phyloP scores from a whole-genome alignment of 768 basidiomycete genomes.

The Leccinum truebloodii region DNA sequence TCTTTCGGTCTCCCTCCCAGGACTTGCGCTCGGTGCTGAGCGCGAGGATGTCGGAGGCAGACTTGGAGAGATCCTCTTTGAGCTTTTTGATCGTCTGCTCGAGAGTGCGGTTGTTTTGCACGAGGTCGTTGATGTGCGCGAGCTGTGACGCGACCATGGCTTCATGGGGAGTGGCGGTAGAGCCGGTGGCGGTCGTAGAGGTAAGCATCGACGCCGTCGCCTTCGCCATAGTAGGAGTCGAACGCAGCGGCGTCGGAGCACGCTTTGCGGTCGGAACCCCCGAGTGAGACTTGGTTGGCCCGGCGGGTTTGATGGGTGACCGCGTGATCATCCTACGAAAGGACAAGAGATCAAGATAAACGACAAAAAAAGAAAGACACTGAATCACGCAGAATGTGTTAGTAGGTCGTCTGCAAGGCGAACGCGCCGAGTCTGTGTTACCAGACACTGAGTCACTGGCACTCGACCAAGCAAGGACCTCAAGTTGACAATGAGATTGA shows the following conservation, averaged over 20 bases:
- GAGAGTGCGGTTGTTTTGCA: constrained; percentile 63
- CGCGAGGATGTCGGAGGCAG: constrained; percentile 28
- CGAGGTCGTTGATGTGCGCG: constrained; percentile 71
- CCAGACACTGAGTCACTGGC: background rate
- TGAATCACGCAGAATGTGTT: constrained; percentile 6
- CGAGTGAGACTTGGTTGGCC: constrained; percentile 7
- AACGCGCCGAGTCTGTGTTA: constrained; percentile 9
- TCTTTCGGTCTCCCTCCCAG: constrained; percentile 29
- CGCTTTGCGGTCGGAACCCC: constrained; percentile 17
- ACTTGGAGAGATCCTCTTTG: constrained; percentile 46
- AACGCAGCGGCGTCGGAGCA: constrained; percentile 23
- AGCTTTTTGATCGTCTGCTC: constrained; percentile 62
- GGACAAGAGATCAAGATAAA: background rate
- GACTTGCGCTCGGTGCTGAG: constrained; percentile 42
- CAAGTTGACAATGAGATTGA: background rate
- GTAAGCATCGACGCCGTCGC: constrained; percentile 30
- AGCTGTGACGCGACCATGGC: constrained; percentile 63
- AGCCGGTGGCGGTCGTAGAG: constrained; percentile 31
- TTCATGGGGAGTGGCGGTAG: constrained; percentile 36
- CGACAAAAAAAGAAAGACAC: background rate
- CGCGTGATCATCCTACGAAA: constrained; percentile 28
- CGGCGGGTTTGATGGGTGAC: constrained; percentile 26
- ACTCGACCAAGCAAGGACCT: background rate
- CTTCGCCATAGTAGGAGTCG: constrained; percentile 14
- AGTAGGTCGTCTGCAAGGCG: background rate